These are phyloP conservation scores for Phialocephala subalpina DNA, from an alignment of 2,329 filamentous ascomycete genomes.

Conservation along the genomic window DNA sequence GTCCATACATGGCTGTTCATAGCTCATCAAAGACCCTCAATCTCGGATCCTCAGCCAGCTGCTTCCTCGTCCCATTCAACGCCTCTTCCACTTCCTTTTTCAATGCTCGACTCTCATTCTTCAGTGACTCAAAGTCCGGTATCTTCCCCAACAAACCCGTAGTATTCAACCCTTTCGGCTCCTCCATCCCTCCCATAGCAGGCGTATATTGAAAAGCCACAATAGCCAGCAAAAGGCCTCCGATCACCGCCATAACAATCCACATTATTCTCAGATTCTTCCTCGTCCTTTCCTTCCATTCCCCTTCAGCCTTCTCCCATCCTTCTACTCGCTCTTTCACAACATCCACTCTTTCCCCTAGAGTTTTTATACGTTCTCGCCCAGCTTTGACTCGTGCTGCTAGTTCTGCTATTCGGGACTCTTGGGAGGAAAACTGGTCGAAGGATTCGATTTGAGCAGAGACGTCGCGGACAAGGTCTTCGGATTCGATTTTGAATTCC, in stretches of 20 bases:
- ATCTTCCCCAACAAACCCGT: slow-evolving; percentile 27
- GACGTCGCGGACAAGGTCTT: slow-evolving; percentile 67
- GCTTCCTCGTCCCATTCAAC: slow-evolving; percentile 11
- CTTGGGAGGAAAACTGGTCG: slow-evolving; percentile 70
- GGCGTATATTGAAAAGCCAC: slow-evolving; percentile 47
- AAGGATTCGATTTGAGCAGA: slow-evolving; percentile 60
- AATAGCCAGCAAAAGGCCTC: slow-evolving; percentile 53
- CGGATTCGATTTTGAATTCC: slow-evolving; percentile 66
- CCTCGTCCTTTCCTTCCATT: slow-evolving; percentile 74
- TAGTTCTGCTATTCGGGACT: slow-evolving; percentile 67
- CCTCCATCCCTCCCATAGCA: slow-evolving; percentile 18
- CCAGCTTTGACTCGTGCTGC: slow-evolving; percentile 68
- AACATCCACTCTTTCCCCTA: slow-evolving; percentile 69
- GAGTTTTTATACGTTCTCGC: slow-evolving; percentile 63
- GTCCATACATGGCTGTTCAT: slow-evolving; percentile 30
- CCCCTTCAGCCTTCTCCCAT: slow-evolving; percentile 72
- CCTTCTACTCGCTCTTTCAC: slow-evolving; percentile 70
- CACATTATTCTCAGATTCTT: slow-evolving; percentile 69
- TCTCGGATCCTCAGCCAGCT: slow-evolving; percentile 38
- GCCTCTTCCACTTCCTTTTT: slow-evolving; percentile 16
- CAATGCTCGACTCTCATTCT: slow-evolving; percentile 30
- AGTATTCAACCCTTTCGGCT: slow-evolving; percentile 29
- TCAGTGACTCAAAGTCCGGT: slow-evolving; percentile 32
- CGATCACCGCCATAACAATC: slow-evolving; percentile 61
- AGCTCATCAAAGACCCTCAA: slow-evolving; percentile 44